Conservation (phyloP, 768 basidiomycete species). For the Udeniomyces megalosporus region DNA sequence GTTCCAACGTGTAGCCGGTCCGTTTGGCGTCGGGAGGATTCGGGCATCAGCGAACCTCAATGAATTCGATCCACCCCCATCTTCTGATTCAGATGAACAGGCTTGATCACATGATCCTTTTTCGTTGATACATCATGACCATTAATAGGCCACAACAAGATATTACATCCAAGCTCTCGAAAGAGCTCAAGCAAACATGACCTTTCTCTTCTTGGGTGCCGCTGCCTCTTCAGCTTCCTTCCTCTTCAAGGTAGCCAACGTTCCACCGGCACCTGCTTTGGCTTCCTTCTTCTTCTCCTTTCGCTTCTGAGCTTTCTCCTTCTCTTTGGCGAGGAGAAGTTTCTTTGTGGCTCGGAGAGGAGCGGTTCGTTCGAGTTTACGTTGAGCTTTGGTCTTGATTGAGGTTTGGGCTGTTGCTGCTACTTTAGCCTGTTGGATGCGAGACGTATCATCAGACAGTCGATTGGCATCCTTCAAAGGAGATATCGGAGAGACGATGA, state of each 20-base stretch:
- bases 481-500: neutral
- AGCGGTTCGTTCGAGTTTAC: conserved; percentile 13
- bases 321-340: conserved; percentile 8
- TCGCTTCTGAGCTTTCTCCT: conserved; percentile 3
- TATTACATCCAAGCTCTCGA: neutral
- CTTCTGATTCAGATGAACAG: too few species aligned
- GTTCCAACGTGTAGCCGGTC: too few species aligned
- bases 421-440: neutral
- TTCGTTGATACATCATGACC: too few species aligned
- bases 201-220: conserved; percentile 1
- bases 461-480: too few species aligned
- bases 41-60: too few species aligned
- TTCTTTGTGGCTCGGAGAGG: conserved; percentile 15
- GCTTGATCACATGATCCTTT: too few species aligned
- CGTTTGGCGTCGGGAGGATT: too few species aligned
- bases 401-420: neutral
- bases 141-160: too few species aligned
- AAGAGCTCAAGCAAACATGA: conserved; percentile 5
- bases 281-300: conserved; percentile 8
- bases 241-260: neutral
- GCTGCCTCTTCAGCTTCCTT: too few species aligned
- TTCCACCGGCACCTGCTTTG: neutral
- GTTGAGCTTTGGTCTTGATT: conserved; percentile 11
- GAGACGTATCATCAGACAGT: too few species aligned
- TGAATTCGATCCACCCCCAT: too few species aligned